These are phyloP conservation scores for Calonectria naviculata DNA, from an alignment of 2,329 filamentous ascomycete species.

Conservation along the genomic window DNA sequence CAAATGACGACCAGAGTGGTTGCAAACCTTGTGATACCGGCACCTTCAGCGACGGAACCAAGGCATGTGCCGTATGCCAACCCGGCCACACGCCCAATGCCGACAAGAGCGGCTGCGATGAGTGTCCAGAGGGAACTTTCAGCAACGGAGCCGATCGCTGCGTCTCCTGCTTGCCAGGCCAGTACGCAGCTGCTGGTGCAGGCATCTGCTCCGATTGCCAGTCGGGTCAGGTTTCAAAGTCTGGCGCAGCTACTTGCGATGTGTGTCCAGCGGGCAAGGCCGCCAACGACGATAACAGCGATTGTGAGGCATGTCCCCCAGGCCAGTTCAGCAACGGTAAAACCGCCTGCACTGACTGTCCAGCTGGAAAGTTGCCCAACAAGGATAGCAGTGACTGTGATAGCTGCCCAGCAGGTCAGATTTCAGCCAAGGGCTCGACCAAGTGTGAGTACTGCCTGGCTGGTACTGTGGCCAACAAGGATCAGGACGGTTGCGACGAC, in stretches of 20 bases:
- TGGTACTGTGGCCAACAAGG: neutral
- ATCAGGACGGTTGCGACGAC: neutral
- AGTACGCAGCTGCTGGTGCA: neutral
- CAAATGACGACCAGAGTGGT: neutral
- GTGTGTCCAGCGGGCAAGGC: neutral
- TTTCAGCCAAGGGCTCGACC: neutral
- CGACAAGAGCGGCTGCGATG: neutral
- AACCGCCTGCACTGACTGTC: neutral
- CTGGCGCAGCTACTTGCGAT: neutral
- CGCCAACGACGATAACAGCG: neutral
- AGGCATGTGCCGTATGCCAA: neutral
- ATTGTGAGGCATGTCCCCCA: neutral
- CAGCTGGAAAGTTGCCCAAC: neutral
- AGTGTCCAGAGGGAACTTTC: neutral
- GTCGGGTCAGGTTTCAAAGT: neutral
- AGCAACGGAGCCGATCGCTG: neutral
- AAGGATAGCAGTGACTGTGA: neutral
- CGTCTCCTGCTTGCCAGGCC: neutral
- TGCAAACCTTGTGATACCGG: neutral
- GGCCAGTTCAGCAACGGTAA: neutral
- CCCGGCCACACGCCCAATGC: neutral
- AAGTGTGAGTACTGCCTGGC: neutral
- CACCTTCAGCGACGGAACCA: neutral
- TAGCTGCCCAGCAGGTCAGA: neutral
- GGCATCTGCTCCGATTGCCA: neutral